Conservation (phyloP, 495 filamentous ascomycete species). For the Aspergillus coremiiformis region DNA sequence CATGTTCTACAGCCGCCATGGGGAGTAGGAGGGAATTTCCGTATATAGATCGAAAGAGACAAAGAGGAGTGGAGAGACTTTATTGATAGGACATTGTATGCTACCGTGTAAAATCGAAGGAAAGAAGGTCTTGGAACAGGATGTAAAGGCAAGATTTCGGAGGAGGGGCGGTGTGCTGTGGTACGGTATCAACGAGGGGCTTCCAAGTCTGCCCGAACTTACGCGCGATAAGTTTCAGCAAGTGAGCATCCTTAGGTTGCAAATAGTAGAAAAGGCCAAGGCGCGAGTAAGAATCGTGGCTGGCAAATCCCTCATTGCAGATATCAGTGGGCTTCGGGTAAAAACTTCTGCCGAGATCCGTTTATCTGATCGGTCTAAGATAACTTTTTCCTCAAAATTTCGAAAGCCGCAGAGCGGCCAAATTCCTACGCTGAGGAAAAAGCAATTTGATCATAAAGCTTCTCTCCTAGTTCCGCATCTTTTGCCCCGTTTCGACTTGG, state of each 20-base stretch:
- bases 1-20: slow-evolving; percentile 43
- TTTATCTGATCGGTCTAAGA: slow-evolving; percentile 36
- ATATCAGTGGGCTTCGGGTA: slow-evolving; percentile 15
- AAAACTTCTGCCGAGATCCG: slow-evolving; percentile 29
- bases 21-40: slow-evolving; percentile 9
- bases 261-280: slow-evolving; percentile 10
- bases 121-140: slow-evolving; percentile 7
- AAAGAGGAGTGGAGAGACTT: slow-evolving; percentile 7
- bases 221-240: slow-evolving; percentile 14
- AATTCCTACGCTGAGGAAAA: background rate
- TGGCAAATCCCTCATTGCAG: slow-evolving; percentile 8
- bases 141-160: slow-evolving; percentile 16
- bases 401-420: background rate
- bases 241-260: slow-evolving; percentile 17
- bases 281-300: slow-evolving; percentile 7
- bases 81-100: slow-evolving; percentile 21
- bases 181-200: slow-evolving; percentile 17
- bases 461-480: background rate
- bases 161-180: slow-evolving; percentile 25
- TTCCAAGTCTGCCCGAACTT: slow-evolving; percentile 13
- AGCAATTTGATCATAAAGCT: background rate
- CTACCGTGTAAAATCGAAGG: background rate
- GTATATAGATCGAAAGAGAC: slow-evolving; percentile 11
- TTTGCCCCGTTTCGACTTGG: background rate
- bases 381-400: slow-evolving; percentile 27